These are phyloP conservation scores for Ogataea nakhonphanomensis DNA, from an alignment of 805 yeast genomes.

Conservation along the genomic window DNA sequence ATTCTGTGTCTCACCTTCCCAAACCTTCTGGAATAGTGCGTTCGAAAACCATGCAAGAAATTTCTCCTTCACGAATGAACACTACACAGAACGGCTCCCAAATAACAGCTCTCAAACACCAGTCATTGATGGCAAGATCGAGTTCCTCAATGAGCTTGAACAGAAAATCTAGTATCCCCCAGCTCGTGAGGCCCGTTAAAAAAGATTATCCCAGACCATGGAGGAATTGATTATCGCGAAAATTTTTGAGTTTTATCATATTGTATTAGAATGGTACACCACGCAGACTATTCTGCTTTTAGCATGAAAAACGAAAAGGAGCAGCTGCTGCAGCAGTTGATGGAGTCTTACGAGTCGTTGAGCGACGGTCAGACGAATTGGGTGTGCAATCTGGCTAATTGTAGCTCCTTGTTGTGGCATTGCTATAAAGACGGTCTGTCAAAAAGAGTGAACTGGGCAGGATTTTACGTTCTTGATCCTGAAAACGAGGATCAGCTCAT, in stretches of 20 bases:
- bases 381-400: slow-evolving; percentile 87
- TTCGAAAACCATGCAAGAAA: slow-evolving; percentile 21
- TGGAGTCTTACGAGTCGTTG: slow-evolving; percentile 64
- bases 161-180: slow-evolving; percentile 11
- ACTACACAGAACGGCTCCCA: not conserved
- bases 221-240: slow-evolving; percentile 10
- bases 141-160: slow-evolving; percentile 2
- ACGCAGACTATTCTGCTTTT: slow-evolving; percentile 74
- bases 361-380: slow-evolving; percentile 65
- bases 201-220: slow-evolving; percentile 17
- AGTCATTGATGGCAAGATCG: slow-evolving; percentile 2
- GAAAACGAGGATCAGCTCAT: slow-evolving; percentile 44
- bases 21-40: slow-evolving; percentile 10
- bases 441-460: slow-evolving; percentile 81
- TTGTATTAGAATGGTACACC: slow-evolving; percentile 37
- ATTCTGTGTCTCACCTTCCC: slow-evolving; percentile 4
- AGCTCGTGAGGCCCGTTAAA: slow-evolving; percentile 12
- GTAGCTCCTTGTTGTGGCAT: slow-evolving; percentile 84
- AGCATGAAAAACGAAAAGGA: slow-evolving; percentile 33
- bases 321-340: slow-evolving; percentile 56
- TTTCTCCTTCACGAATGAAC: slow-evolving; percentile 18
- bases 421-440: slow-evolving; percentile 61
- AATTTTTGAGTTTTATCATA: not conserved
- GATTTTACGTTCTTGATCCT: slow-evolving; percentile 66
- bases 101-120: not conserved